Conservation (phyloP, 495 filamentous ascomycete species). For the Choiromyces venosus region DNA sequence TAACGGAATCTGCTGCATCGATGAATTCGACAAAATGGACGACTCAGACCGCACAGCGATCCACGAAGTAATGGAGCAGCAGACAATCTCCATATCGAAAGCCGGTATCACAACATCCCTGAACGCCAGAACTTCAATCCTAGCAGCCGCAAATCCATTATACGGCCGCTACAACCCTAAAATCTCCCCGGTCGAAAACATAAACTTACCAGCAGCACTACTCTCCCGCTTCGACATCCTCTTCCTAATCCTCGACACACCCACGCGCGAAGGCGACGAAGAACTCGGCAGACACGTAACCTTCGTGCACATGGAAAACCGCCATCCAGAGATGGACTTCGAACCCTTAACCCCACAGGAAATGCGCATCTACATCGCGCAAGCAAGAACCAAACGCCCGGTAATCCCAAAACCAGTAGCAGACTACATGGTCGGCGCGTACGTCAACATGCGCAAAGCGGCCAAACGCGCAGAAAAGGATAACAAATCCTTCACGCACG, state of each 20-base stretch:
- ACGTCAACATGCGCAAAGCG: slow-evolving; percentile 82
- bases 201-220: slow-evolving; percentile 91
- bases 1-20: slow-evolving; percentile 98
- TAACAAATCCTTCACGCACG: slow-evolving; percentile 78
- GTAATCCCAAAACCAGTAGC: slow-evolving; percentile 74
- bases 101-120: slow-evolving; percentile 94
- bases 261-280: slow-evolving; percentile 78
- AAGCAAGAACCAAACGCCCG: slow-evolving; percentile 81
- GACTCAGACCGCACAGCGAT: slow-evolving; percentile 93
- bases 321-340: slow-evolving; percentile 67
- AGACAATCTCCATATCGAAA: slow-evolving; percentile 98
- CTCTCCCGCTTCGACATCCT: slow-evolving; percentile 95
- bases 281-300: slow-evolving; percentile 94
- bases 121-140: slow-evolving; percentile 91
- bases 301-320: slow-evolving; percentile 95
- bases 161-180: slow-evolving; percentile 98
- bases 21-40: slow-evolving; percentile 99
- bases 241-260: slow-evolving; percentile 92
- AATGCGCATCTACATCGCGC: slow-evolving; percentile 90
- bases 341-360: slow-evolving; percentile 71
- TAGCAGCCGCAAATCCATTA: slow-evolving; percentile 95
- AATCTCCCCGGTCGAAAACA: slow-evolving; percentile 94
- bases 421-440: slow-evolving; percentile 94
- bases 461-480: slow-evolving; percentile 82
- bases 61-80: slow-evolving; percentile 99